A percentile compares a stretch with the other conserved stretches of the same genome.
phyloP scores from a whole-genome alignment of 179 eudicot species.

The Sideroxylon spinosum region DNA sequence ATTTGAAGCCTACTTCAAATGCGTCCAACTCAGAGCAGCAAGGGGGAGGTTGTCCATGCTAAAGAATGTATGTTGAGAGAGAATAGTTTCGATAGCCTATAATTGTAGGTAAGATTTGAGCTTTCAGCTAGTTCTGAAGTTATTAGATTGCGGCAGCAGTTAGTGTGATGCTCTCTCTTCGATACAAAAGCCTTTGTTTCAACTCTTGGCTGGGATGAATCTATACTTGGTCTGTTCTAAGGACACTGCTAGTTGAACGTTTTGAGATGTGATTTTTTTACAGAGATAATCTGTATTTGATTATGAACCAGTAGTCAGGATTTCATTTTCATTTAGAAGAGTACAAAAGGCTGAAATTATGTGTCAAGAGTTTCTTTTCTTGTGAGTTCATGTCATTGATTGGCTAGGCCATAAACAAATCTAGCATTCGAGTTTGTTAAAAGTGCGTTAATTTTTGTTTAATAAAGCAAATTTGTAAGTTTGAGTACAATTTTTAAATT shows the following conservation, averaged over 20 bases:
- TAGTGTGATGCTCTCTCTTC: background rate
- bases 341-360: background rate
- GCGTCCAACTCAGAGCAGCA: conserved; percentile 61
- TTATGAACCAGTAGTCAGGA: background rate
- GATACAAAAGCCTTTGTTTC: background rate
- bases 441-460: no score
- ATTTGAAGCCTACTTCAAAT: conserved; percentile 52
- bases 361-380: background rate
- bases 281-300: background rate
- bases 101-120: no score
- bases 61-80: conserved; percentile 18
- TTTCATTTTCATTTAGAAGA: background rate
- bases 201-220: background rate
- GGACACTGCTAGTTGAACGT: background rate
- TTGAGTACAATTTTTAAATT: no score
- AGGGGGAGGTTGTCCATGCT: conserved; percentile 77
- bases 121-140: background rate
- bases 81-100: background rate
- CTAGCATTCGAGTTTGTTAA: background rate
- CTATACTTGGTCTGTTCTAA: background rate
- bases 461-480: no score
- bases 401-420: background rate
- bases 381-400: background rate
- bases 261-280: background rate
- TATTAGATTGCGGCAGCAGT: background rate